Evolutionary conservation across 2,329 filamentous ascomycete genomes (phyloP), one percentile per base, ranked within the genome.

Genomic region (Tolypocladium ovalisporum): DNA sequence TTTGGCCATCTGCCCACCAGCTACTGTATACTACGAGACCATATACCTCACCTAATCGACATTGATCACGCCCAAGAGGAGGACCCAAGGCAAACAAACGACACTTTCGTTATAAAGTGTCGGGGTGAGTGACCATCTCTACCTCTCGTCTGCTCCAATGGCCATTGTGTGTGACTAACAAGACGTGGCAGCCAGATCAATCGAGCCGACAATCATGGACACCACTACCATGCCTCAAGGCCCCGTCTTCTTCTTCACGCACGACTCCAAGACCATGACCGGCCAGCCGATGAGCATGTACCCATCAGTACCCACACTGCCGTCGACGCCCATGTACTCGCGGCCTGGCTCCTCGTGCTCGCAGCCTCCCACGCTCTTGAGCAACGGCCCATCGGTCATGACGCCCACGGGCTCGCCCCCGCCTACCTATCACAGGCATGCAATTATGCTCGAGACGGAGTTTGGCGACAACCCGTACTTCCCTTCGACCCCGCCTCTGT

Each of bases 191-290:
- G 15, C 40, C 29, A 37, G 40, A 34, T 49, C 29, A 37, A 47
- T 54, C 66, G 62, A 65, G 62, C 65, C 54, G 70, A 73, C 75
- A 34, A 8, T 4, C 76, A 90, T 90, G 87, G 87, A 89, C 68
- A 73, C 82, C 66, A 78, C 71, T 62, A 76, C 81, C 75, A 79
- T 82, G 75, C 68, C 74, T 67, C 83, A 81, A 72, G 72, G 80
- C 63, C 79, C 88, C 59, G 95, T 91, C 79, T 92, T 89, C 81
- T 94, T 92, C 80, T 96, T 93, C 78, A 87, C 84, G 67, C 85
- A 88, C 63, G 89, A 94, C 65, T 80, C 86, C 62, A 85, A 83
- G 71, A 78, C 84, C 61, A 87, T 91, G 54, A 37, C 56, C 12
- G 19, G 47, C 29, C 58, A 58, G 19, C 44, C 55, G 44, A 52